Base-by-base conservation (phyloP, 768 basidiomycete genomes). In the Tulasnella calospora region DNA sequence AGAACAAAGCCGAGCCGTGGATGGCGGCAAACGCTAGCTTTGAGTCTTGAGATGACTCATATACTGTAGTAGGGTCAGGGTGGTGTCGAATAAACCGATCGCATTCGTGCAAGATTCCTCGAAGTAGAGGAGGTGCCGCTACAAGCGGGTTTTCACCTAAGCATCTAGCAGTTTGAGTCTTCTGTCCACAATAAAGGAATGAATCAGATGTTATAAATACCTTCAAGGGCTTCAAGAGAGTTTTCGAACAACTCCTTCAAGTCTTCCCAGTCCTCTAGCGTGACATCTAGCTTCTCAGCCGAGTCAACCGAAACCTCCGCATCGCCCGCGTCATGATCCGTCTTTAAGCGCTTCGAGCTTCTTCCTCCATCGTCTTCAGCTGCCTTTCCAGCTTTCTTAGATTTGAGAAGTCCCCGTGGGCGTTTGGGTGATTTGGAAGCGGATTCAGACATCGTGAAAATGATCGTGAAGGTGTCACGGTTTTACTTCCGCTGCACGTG, bases 1-100 rank as follows among this genome's bases (percentile, higher is more conserved):
- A 85, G 82, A 90, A 91, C 47, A 93, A 86, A 4, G 89, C 85
- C 33, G 89, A 89, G 74, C 91, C 91, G 35, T 92, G 85, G 73
- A 92, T 86, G 46, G 90, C 86, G 81, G 92, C 90, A 82, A 93
- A 90, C 3, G 90, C 89, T 5, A 88, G 86, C 78, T 92, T 91
- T 69, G 67, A 83, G 81, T 81, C 55, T 55, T n/a, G 41, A 17
- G 41, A n/a, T 13, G 61, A 38, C n/a, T 1, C 67, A 80, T 88
- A 90, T 30, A 91, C 82, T 23, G 86, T 83, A 30, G 89, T 89
- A 0, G 90, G 91, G 80, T 92, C 90, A 17, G 87, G 85, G 81
- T 89, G 88, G 38, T 84, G 83, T 38, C 86, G 80, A 76, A 90
- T 85, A 80, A 91, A 90, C n/a, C 89, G 87, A 83, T 90, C 89